A percentile compares a stretch with the other conserved stretches of the same genome.
Conservation (phyloP, 768 basidiomycete species). For the Agaricus subrufescens region DNA sequence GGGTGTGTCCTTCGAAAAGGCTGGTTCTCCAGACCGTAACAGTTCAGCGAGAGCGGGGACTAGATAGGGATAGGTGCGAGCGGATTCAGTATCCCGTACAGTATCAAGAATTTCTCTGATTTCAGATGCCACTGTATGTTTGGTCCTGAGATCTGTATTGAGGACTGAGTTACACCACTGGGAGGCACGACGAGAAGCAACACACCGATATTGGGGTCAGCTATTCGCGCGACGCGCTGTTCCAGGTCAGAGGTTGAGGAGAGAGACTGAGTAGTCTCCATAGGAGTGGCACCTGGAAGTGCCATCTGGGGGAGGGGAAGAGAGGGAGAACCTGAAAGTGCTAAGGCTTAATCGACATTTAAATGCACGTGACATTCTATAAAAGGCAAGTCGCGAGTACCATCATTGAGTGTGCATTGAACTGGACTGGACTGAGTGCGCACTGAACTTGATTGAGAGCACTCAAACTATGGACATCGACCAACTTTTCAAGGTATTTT, state of each 20-base stretch:
- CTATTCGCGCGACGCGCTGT: conserved; percentile 65
- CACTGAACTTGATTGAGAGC: no score
- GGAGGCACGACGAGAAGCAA: conserved; percentile 1
- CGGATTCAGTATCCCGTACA: conserved; percentile 68
- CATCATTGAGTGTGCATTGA: no score
- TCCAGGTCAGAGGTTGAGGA: conserved; percentile 56
- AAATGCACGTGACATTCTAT: conserved; percentile 7
- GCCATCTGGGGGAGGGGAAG: conserved; percentile 9
- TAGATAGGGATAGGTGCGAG: conserved; percentile 65
- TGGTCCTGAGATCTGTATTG: conserved; percentile 60
- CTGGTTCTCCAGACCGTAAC: conserved; percentile 62
- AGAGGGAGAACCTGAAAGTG: conserved; percentile 3
- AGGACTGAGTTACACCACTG: neutral
- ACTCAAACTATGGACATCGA: conserved; percentile 41
- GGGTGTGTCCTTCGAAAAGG: conserved; percentile 58
- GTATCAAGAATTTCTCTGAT: conserved; percentile 81
- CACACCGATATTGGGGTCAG: conserved; percentile 70
- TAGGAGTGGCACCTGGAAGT: conserved; percentile 29
- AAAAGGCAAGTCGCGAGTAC: conserved; percentile 2
- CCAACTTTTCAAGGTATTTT: conserved; percentile 44
- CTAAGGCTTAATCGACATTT: conserved; percentile 6
- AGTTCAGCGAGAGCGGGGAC: conserved; percentile 72
- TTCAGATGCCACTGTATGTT: conserved; percentile 67
- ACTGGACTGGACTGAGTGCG: no score
- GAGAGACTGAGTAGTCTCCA: conserved; percentile 29